Evolutionary conservation across 2,329 filamentous ascomycete species (phyloP).

Genomic region (Ophiocordyceps camponoti-saundersi): DNA sequence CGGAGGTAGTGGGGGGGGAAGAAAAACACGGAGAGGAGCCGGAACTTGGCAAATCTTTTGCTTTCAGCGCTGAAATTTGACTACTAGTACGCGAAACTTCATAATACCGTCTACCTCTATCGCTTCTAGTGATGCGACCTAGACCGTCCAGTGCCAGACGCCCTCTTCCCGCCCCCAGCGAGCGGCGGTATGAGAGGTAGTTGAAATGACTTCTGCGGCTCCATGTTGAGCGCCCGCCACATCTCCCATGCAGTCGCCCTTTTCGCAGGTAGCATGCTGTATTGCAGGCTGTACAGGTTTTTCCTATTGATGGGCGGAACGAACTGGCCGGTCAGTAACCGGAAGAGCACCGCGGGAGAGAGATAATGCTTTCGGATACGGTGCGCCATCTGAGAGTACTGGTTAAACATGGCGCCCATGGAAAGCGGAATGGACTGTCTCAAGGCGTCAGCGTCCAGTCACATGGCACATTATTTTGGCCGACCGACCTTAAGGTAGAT

Average conservation of each 20-base stretch:
- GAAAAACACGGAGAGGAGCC: not conserved
- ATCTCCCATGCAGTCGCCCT: conserved; percentile 70
- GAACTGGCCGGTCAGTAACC: conserved; percentile 76
- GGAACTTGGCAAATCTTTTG: not conserved
- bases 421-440: conserved; percentile 68
- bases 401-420: conserved; percentile 87
- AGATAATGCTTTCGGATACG: conserved; percentile 93
- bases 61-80: no score
- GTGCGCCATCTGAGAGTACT: conserved; percentile 88
- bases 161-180: conserved; percentile 14
- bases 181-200: conserved; percentile 16
- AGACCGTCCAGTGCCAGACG: conserved; percentile 11
- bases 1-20: no score
- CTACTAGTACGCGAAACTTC: not conserved
- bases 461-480: no score
- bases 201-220: conserved; percentile 25
- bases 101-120: not conserved
- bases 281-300: conserved; percentile 90
- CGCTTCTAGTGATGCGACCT: conserved; percentile 5
- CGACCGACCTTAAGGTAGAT: conserved; percentile 62
- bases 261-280: conserved; percentile 84
- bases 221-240: conserved; percentile 53
- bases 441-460: not conserved
- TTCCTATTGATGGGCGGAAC: conserved; percentile 90
- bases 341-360: conserved; percentile 72